phyloP scores from a whole-genome alignment of 768 basidiomycete species.

The Tephrocybe sp. region DNA sequence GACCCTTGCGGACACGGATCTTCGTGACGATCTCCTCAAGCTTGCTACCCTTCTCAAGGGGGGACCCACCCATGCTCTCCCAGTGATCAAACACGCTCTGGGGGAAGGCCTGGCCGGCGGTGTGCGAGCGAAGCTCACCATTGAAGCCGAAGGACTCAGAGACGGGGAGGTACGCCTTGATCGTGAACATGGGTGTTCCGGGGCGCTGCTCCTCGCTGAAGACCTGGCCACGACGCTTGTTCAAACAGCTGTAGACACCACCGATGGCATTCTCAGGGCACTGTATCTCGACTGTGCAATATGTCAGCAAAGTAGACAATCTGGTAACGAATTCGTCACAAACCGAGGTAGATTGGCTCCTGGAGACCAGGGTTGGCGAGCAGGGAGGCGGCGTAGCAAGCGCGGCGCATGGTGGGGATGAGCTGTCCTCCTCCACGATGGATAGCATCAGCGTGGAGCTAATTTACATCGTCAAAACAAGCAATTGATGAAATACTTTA shows the following conservation, averaged over 20 bases:
- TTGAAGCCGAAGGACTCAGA: constrained; percentile 97
- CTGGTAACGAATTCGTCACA: constrained; percentile 15
- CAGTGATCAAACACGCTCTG: constrained; percentile 94
- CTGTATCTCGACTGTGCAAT: constrained; percentile 84
- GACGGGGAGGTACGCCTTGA: constrained; percentile 96
- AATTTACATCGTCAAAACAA: constrained; percentile 7
- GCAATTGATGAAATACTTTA: background rate
- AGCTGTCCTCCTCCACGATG: constrained; percentile 99
- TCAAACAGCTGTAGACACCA: constrained; percentile 92
- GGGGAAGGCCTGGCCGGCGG: constrained; percentile 97
- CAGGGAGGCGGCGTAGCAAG: constrained; percentile 92
- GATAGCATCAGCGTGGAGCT: constrained; percentile 98
- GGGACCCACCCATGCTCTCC: constrained; percentile 81
- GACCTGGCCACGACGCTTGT: constrained; percentile 98
- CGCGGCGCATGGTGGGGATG: constrained; percentile 96
- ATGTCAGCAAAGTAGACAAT: constrained; percentile 12
- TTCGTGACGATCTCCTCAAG: constrained; percentile 78
- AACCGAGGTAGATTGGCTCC: constrained; percentile 94
- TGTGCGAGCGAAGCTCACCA: constrained; percentile 89
- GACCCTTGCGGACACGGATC: constrained; percentile 93
- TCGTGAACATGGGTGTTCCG: constrained; percentile 99
- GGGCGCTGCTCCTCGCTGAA: constrained; percentile 96
- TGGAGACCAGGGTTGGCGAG: constrained; percentile 90
- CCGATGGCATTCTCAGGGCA: constrained; percentile 97
- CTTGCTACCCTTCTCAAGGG: constrained; percentile 89